Evolutionary conservation across 768 basidiomycete genomes (phyloP).

Genomic region (Pulveroboletus ravenelii): DNA sequence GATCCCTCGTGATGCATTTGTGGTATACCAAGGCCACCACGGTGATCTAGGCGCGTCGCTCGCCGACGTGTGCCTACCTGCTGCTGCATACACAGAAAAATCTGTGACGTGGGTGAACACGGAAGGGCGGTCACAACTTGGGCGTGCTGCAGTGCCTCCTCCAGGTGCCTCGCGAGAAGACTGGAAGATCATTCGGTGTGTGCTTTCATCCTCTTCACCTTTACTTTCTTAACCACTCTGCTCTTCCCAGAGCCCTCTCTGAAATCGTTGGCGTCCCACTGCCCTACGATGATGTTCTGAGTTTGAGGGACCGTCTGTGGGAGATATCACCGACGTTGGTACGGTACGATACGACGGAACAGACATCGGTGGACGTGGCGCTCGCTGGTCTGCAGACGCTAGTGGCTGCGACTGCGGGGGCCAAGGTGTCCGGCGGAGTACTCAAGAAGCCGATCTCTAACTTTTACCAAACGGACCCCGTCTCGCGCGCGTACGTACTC

Average conservation of each 20-base stretch:
- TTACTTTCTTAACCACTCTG: neutral
- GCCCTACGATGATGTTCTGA: conserved; percentile 84
- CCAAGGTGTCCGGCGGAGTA: conserved; percentile 52
- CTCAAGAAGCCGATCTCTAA: conserved; percentile 82
- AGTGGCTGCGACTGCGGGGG: conserved; percentile 44
- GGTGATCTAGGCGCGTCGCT: conserved; percentile 95
- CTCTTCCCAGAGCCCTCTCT: conserved; percentile 65
- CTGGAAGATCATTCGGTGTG: conserved; percentile 92
- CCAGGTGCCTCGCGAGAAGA: conserved; percentile 96
- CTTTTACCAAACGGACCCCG: conserved; percentile 96
- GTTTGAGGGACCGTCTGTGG: conserved; percentile 91
- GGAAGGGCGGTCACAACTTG: conserved; percentile 88
- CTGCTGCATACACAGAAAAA: conserved; percentile 91
- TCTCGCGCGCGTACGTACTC: conserved; percentile 80
- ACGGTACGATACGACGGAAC: conserved; percentile 78
- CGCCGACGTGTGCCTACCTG: conserved; percentile 95
- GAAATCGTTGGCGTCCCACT: conserved; percentile 78
- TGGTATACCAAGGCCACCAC: conserved; percentile 98
- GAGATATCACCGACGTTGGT: conserved; percentile 89
- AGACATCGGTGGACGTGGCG: conserved; percentile 67
- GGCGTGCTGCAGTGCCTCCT: conserved; percentile 85
- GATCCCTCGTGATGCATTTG: conserved; percentile 89
- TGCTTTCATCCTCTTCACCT: neutral
- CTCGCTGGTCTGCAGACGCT: conserved; percentile 64
- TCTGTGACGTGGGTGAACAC: conserved; percentile 93